These are phyloP conservation scores for Boehmeria nivea DNA, from an alignment of 306 rosid genomes.

Conservation along the genomic window DNA sequence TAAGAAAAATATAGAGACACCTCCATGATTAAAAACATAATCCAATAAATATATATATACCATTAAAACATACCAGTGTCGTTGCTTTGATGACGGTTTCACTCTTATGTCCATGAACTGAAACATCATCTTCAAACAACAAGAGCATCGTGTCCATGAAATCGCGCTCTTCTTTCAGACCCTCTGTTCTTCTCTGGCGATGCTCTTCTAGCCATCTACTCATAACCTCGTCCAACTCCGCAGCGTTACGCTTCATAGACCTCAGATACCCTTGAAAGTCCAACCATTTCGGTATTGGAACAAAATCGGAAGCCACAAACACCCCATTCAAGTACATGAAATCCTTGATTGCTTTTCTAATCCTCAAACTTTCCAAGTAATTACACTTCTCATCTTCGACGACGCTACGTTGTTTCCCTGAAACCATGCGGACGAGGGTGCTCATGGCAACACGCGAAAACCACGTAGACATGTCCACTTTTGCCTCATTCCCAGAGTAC, in stretches of 20 bases:
- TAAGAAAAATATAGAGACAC: too few relatives aligned
- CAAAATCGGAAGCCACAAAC: constrained; percentile 42
- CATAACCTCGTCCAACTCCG: constrained; percentile 32
- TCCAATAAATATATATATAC: too few relatives aligned
- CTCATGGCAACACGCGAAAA: constrained; percentile 20
- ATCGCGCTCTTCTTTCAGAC: constrained; percentile 11
- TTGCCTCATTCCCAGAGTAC: too few relatives aligned
- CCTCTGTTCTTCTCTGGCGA: not conserved
- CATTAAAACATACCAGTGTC: constrained; percentile 32
- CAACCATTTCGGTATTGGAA: constrained; percentile 30
- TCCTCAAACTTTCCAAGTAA: not conserved
- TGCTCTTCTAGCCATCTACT: constrained; percentile 45
- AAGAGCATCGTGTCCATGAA: constrained; percentile 48
- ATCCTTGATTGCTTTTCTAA: constrained; percentile 34
- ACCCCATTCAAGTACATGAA: constrained; percentile 44
- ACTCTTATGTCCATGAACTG: constrained; percentile 32
- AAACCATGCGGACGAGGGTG: constrained; percentile 42
- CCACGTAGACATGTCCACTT: too few relatives aligned
- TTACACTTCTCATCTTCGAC: constrained; percentile 17
- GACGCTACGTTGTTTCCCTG: constrained; percentile 1
- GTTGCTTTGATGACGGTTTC: constrained; percentile 62
- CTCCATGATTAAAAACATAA: too few relatives aligned
- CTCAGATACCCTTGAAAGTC: constrained; percentile 47
- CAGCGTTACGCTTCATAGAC: constrained; percentile 42
- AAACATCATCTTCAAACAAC: constrained; percentile 13